Percentiles rank a stretch among this genome's conserved stretches.
These are phyloP conservation scores for Beauveria asiatica DNA, from an alignment of 2,329 filamentous ascomycete species.

Conservation along the genomic window DNA sequence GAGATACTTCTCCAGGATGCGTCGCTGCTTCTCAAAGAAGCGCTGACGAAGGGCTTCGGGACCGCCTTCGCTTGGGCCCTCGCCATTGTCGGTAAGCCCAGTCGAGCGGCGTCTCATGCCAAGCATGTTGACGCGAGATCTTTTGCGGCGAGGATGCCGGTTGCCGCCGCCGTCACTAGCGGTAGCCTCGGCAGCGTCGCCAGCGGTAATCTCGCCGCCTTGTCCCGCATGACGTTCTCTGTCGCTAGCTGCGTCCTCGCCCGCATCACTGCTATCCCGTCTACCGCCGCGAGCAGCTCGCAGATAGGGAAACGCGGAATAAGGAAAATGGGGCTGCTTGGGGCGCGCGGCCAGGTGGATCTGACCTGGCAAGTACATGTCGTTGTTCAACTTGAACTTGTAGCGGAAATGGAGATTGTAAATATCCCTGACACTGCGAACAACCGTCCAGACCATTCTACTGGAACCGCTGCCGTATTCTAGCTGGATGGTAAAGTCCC, in stretches of 20 bases:
- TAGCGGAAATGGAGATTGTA: slow-evolving; percentile 90
- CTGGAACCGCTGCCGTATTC: slow-evolving; percentile 95
- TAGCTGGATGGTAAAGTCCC: slow-evolving; percentile 82
- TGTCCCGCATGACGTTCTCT: slow-evolving; percentile 27
- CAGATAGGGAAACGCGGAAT: slow-evolving; percentile 81
- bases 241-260: slow-evolving; percentile 38
- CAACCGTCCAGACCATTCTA: slow-evolving; percentile 92
- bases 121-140: slow-evolving; percentile 45
- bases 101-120: slow-evolving; percentile 47
- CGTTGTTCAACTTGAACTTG: slow-evolving; percentile 75
- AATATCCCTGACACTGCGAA: slow-evolving; percentile 80
- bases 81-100: slow-evolving; percentile 33
- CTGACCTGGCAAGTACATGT: slow-evolving; percentile 67
- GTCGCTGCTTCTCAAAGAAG: slow-evolving; percentile 76
- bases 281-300: slow-evolving; percentile 70
- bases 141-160: slow-evolving; percentile 31
- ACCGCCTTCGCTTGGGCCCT: slow-evolving; percentile 37
- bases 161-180: slow-evolving; percentile 27
- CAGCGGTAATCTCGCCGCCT: slow-evolving; percentile 42
- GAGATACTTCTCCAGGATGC: slow-evolving; percentile 80
- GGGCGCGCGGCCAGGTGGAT: slow-evolving; percentile 58
- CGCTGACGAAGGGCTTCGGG: slow-evolving; percentile 42
- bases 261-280: slow-evolving; percentile 73
- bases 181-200: slow-evolving; percentile 52
- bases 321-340: slow-evolving; percentile 84